These are phyloP conservation scores for Plenodomus biglobosus DNA, from an alignment of 2,329 filamentous ascomycete species.

Conservation along the genomic window DNA sequence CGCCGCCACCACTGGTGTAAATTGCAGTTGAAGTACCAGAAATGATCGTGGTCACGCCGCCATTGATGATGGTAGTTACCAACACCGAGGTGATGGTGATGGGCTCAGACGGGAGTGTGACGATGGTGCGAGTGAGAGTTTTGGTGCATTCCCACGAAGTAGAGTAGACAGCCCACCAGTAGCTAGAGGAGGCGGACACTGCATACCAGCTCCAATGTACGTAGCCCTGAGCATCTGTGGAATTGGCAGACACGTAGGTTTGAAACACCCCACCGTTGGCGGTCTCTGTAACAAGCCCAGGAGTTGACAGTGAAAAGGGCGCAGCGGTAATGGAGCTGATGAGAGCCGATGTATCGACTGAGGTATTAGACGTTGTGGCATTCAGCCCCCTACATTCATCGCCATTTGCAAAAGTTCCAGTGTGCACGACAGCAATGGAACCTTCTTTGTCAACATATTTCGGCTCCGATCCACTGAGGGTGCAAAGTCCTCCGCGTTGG, in stretches of 20 bases:
- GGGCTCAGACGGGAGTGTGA: conserved; percentile 16
- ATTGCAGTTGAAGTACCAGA: conserved; percentile 23
- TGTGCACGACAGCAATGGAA: conserved; percentile 24
- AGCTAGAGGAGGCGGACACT: conserved; percentile 28
- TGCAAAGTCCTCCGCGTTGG: conserved; percentile 22
- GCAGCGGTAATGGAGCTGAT: conserved; percentile 25
- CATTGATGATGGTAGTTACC: conserved; percentile 30
- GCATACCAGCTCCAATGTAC: conserved; percentile 28
- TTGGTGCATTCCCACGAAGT: conserved; percentile 31
- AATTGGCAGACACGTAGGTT: conserved; percentile 25
- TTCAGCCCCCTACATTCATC: conserved; percentile 23
- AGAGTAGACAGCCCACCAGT: conserved; percentile 29
- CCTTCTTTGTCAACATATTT: conserved; percentile 17
- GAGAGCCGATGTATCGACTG: conserved; percentile 23
- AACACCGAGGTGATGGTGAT: conserved; percentile 9
- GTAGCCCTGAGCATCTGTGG: conserved; percentile 23
- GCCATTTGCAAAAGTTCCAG: conserved; percentile 21
- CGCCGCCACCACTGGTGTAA: conserved; percentile 15
- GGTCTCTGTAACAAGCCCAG: conserved; percentile 21
- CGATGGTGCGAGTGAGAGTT: conserved; percentile 24
- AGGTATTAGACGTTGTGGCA: conserved; percentile 3
- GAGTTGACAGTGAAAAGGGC: conserved; percentile 24
- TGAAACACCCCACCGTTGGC: conserved; percentile 24
- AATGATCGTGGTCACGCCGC: conserved; percentile 25
- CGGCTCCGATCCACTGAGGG: conserved; percentile 14